phyloP scores from a whole-genome alignment of 192 early-diverging fungal species.

The Coemansia sp. region DNA sequence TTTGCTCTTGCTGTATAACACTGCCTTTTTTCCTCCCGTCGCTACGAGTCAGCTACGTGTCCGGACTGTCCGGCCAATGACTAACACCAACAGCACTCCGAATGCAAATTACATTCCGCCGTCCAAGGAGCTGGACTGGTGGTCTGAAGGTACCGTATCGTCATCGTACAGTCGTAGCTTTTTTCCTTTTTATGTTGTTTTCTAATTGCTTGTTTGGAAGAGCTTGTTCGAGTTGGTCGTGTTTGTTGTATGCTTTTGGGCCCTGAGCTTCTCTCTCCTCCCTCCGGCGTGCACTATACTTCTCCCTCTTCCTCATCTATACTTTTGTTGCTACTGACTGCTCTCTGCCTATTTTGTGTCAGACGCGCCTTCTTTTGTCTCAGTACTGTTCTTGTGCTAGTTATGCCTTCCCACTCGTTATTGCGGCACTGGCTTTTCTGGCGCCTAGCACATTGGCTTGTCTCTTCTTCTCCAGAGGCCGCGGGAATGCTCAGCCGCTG shows the following conservation, averaged over 20 bases:
- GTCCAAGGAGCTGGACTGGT: constrained; percentile 57
- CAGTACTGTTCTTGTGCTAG: background rate
- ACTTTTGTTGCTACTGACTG: too few relatives aligned
- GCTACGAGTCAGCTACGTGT: background rate
- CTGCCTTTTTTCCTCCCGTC: background rate
- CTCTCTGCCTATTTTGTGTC: too few relatives aligned
- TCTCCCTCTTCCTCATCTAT: too few relatives aligned
- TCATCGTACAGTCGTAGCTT: background rate
- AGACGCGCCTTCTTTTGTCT: too few relatives aligned
- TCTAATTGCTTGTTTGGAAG: background rate
- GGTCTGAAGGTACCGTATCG: constrained; percentile 53
- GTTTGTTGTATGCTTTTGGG: background rate
- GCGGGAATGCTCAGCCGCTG: background rate
- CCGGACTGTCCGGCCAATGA: background rate
- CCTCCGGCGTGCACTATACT: too few relatives aligned
- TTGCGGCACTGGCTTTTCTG: background rate
- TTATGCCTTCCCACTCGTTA: background rate
- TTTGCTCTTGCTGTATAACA: constrained; percentile 10
- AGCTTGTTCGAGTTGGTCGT: too few relatives aligned
- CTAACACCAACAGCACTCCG: constrained; percentile 12
- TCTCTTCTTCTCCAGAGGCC: background rate
- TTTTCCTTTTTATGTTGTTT: background rate
- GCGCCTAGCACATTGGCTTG: too few relatives aligned
- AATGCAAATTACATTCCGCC: constrained; percentile 28
- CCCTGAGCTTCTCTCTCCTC: too few relatives aligned